Conservation (phyloP, 768 basidiomycete genomes). For the Boletellus emodensis region DNA sequence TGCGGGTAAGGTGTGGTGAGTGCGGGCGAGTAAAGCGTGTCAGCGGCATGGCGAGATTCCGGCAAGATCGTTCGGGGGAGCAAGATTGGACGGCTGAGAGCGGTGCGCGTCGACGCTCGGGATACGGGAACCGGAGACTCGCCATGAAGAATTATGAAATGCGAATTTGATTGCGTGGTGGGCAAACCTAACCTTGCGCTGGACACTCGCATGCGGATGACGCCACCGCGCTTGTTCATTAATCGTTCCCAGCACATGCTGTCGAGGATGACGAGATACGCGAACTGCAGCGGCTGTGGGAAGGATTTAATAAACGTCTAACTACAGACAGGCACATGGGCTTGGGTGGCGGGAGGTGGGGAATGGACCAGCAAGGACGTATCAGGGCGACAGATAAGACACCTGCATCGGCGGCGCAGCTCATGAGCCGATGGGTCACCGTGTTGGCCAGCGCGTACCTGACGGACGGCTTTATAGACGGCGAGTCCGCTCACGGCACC, state of each 20-base stretch:
- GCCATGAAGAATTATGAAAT: constrained; percentile 29
- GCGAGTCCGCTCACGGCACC: constrained; percentile 58
- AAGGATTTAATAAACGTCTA: constrained; percentile 21
- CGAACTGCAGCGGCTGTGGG: constrained; percentile 16
- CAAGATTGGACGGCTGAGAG: constrained; percentile 36
- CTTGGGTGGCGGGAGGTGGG: constrained; percentile 10
- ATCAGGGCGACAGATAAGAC: constrained; percentile 27
- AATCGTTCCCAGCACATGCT: constrained; percentile 32
- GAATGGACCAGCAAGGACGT: constrained; percentile 6
- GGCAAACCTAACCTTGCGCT: constrained; percentile 37
- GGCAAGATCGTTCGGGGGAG: constrained; percentile 49
- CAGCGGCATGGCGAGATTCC: constrained; percentile 51
- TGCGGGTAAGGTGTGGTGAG: constrained; percentile 56
- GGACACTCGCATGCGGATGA: constrained; percentile 28
- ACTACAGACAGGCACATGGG: constrained; percentile 23
- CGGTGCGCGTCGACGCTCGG: constrained; percentile 26
- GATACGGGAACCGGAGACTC: constrained; percentile 31
- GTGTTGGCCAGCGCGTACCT: constrained; percentile 27
- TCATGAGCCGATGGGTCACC: constrained; percentile 22
- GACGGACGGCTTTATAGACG: constrained; percentile 8
- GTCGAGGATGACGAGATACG: constrained; percentile 25
- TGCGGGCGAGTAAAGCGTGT: constrained; percentile 47
- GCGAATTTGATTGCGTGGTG: constrained; percentile 42
- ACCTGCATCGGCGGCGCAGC: constrained; percentile 5
- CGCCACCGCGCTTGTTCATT: constrained; percentile 31